A percentile compares a stretch with the other conserved stretches of the same genome.
These are phyloP conservation scores for Fusarium ramigenum DNA, from an alignment of 2,329 filamentous ascomycete species.

Conservation along the genomic window DNA sequence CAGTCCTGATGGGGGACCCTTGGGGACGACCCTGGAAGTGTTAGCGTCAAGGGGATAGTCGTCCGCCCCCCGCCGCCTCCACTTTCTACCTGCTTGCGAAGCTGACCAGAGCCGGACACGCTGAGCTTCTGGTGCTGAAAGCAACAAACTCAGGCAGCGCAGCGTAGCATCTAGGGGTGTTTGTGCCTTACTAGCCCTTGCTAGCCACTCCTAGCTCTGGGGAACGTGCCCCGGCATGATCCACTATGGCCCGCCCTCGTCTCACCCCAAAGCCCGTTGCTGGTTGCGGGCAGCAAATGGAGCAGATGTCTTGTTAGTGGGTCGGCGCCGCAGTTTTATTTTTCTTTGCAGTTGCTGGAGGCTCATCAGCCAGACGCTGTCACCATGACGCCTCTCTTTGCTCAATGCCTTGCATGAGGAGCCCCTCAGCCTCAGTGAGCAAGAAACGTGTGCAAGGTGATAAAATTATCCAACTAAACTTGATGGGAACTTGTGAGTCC, in stretches of 20 bases:
- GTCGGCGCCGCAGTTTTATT: neutral
- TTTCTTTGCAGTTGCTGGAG: neutral
- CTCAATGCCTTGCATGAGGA: constrained; percentile 11
- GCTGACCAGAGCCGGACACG: constrained; percentile 6
- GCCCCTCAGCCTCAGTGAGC: neutral
- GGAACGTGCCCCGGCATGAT: constrained; percentile 17
- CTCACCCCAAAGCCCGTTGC: constrained; percentile 10
- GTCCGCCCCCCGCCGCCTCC: constrained; percentile 33
- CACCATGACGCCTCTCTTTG: constrained; percentile 35
- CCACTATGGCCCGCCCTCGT: constrained; percentile 12
- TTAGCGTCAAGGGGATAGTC: constrained; percentile 38
- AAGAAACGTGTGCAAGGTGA: neutral
- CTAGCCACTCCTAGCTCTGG: constrained; percentile 22
- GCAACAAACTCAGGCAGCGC: neutral
- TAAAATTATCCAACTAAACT: neutral
- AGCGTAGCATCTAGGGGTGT: constrained; percentile 3
- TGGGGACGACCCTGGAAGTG: constrained; percentile 38
- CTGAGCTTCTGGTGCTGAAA: neutral
- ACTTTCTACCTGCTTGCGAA: constrained; percentile 17
- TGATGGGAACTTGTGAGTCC: neutral
- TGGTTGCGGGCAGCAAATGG: constrained; percentile 13
- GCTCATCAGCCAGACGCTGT: constrained; percentile 6
- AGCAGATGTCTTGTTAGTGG: neutral
- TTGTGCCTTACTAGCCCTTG: constrained; percentile 24
- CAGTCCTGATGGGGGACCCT: constrained; percentile 45